These are phyloP conservation scores for Pseudogymnoascus sp. DNA, from an alignment of 2,329 filamentous ascomycete genomes.

Conservation along the genomic window DNA sequence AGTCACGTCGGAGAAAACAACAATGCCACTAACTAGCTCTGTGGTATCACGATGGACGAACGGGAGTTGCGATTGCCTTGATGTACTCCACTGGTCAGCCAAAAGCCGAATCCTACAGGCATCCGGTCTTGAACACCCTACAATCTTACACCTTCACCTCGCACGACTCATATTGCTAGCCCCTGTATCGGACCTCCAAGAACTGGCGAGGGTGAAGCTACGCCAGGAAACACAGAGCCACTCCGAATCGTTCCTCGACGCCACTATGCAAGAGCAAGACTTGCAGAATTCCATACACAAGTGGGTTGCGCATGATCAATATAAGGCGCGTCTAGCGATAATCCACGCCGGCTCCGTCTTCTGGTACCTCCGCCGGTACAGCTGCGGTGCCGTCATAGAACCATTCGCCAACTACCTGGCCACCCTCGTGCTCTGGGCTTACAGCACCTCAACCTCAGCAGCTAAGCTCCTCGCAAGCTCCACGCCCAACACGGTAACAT, in stretches of 20 bases:
- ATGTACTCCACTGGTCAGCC: constrained; percentile 50
- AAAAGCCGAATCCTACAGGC: constrained; percentile 41
- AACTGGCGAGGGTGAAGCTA: constrained; percentile 8
- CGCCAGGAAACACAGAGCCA: constrained; percentile 36
- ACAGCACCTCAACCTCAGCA: constrained; percentile 22
- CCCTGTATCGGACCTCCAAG: constrained; percentile 9
- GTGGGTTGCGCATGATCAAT: constrained; percentile 27
- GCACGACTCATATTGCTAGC: constrained; percentile 42
- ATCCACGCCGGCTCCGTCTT: constrained; percentile 37
- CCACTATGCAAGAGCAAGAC: constrained; percentile 22
- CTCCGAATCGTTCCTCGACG: constrained; percentile 27
- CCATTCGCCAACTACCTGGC: constrained; percentile 32
- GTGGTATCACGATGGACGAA: constrained; percentile 33
- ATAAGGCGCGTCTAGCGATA: constrained; percentile 36
- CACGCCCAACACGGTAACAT: neutral
- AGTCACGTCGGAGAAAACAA: neutral
- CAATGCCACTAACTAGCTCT: constrained; percentile 18
- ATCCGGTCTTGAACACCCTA: constrained; percentile 44
- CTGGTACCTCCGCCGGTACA: constrained; percentile 39
- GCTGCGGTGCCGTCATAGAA: constrained; percentile 33
- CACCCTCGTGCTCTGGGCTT: constrained; percentile 34
- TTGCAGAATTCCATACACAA: constrained; percentile 19
- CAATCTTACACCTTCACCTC: constrained; percentile 46
- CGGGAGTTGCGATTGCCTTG: constrained; percentile 38
- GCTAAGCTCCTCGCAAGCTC: neutral